Conservation (phyloP, 1,284 basidiomycete genomes). For the Malassezia pachydermatis region DNA sequence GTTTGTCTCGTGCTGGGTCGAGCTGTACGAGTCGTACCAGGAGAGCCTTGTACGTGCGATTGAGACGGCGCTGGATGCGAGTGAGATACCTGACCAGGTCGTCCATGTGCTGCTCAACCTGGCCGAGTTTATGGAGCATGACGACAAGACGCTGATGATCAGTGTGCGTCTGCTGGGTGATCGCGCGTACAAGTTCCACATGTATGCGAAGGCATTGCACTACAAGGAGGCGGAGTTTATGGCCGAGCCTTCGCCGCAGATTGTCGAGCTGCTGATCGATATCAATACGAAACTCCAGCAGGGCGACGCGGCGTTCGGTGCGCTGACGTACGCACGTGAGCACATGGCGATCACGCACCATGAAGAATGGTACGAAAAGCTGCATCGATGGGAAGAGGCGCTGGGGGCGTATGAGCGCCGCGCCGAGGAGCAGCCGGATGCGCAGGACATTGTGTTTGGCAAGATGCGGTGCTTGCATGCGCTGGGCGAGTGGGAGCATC, state of each 20-base stretch:
- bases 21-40: slow-evolving; percentile 64
- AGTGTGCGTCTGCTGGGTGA: slow-evolving; percentile 86
- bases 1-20: slow-evolving; percentile 94
- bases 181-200: slow-evolving; percentile 80
- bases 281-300: slow-evolving; percentile 97
- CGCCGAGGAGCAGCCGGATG: slow-evolving; percentile 54
- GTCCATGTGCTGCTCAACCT: slow-evolving; percentile 88
- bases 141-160: slow-evolving; percentile 90
- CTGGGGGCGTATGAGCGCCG: slow-evolving; percentile 75
- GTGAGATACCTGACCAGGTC: slow-evolving; percentile 72
- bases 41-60: slow-evolving; percentile 69
- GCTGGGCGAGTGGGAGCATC: slow-evolving; percentile 91
- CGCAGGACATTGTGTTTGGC: slow-evolving; percentile 62
- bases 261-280: slow-evolving; percentile 87
- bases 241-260: slow-evolving; percentile 65
- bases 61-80: slow-evolving; percentile 72
- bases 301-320: slow-evolving; percentile 44
- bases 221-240: slow-evolving; percentile 99
- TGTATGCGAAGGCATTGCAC: slow-evolving; percentile 94
- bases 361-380: slow-evolving; percentile 94
- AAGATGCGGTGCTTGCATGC: slow-evolving; percentile 94
- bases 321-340: slow-evolving; percentile 43
- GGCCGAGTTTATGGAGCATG: slow-evolving; percentile 99
- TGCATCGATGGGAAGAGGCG: slow-evolving; percentile 93
- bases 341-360: slow-evolving; percentile 67